phyloP scores from a whole-genome alignment of 208 protist genomes.

The Wallacemonas sp. region DNA sequence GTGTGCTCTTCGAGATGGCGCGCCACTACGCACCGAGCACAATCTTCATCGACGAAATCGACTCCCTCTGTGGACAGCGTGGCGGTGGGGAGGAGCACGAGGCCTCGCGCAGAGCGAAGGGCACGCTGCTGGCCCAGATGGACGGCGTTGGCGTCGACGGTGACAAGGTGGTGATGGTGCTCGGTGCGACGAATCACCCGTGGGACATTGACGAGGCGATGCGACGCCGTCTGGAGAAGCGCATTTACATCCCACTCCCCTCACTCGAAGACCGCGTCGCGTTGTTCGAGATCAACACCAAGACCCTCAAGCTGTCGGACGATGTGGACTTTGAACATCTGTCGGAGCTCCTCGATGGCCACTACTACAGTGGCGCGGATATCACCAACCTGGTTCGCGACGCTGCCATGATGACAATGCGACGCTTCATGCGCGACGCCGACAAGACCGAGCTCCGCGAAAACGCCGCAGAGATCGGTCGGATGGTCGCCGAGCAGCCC shows the following conservation, averaged over 20 bases:
- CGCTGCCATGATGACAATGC: constrained; percentile 93
- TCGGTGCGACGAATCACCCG: constrained; percentile 93
- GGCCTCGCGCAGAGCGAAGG: constrained; percentile 97
- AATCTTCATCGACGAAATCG: constrained; percentile 97
- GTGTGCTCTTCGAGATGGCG: constrained; percentile 93
- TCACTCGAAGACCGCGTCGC: constrained; percentile 69
- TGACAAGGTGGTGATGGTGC: constrained; percentile 89
- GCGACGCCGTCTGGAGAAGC: constrained; percentile 90
- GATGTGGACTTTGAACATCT: constrained; percentile 83
- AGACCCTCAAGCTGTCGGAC: constrained; percentile 57
- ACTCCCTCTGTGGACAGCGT: constrained; percentile 91
- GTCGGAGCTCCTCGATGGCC: constrained; percentile 75
- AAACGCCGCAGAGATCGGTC: constrained; percentile 80
- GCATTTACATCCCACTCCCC: constrained; percentile 93
- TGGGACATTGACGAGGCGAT: constrained; percentile 94
- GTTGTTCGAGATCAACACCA: constrained; percentile 84
- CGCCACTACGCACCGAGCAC: constrained; percentile 88
- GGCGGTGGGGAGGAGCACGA: constrained; percentile 86
- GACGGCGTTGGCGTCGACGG: constrained; percentile 83
- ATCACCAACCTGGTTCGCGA: constrained; percentile 92
- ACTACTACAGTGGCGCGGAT: constrained; percentile 91
- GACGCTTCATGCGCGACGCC: constrained; percentile 81
- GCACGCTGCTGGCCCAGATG: constrained; percentile 99
- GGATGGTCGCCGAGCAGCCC: constrained; percentile 77
- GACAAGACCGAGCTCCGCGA: constrained; percentile 70